Base-by-base conservation (phyloP, 805 yeast species). In the Monosporozyma aerobia region DNA sequence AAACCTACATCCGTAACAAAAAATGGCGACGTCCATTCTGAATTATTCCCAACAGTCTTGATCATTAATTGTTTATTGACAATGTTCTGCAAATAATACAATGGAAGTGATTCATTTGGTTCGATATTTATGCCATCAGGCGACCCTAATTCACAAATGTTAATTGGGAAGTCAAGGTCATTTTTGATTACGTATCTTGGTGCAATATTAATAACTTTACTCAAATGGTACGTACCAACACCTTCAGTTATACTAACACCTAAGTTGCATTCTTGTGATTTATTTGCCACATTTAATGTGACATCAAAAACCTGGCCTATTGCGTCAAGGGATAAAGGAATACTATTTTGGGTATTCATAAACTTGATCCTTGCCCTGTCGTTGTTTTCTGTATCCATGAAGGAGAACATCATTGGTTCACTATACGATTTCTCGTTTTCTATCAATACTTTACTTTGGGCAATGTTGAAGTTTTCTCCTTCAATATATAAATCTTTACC, bases 1-100 rank as follows among this genome's bases (percentile, higher is more conserved):
- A 86, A 84, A 4, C 99, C 99, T 47, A 90, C 77, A 61, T 92
- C 96, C 50, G 84, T 81, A 57, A 94, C 79, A 19, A 77, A 76
- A 64, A 95, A 89, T 1, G 98, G 95, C 0, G 97, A 82, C 0
- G 97, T 87, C 95, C 96, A 89, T 32, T 77, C 73, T 1, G 83
- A 71, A 8, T 76, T 73, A 5, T 77, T 69, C 5, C 82, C 84
- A 6, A 78, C 65, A 54, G 83, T 81, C 50, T 84, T 79, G 22
- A 87, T 57, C 58, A 77, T 68, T 33, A 90, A 62, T 59, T 85
- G 87, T 60, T 85, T 87, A 47, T 76, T 73, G 1, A 75, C 73
- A 2, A 73, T 67, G 44, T 66, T 65, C 22, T 81, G 71, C 69
- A 90, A 71, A 27, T 78, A 81, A 63, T 85, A 86, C 19, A 88